phyloP scores from a whole-genome alignment of 495 filamentous ascomycete species.

The Penicillium nucicola region DNA sequence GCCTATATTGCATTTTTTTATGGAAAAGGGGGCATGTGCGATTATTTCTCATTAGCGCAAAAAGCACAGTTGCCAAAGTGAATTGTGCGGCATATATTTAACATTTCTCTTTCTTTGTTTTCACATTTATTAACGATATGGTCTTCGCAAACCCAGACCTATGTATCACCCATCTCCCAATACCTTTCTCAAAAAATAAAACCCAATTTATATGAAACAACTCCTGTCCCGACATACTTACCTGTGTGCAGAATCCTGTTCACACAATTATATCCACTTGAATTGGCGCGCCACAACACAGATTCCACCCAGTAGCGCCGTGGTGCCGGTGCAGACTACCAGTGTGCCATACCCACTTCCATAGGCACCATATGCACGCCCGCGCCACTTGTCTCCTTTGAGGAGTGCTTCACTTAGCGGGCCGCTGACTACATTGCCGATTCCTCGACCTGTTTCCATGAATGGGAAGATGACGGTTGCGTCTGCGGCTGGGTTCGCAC shows the following conservation, averaged over 20 bases:
- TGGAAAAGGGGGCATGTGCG: neutral
- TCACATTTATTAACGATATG: neutral
- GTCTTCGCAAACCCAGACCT: neutral
- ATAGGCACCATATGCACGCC: slow-evolving; percentile 25
- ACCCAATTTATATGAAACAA: neutral
- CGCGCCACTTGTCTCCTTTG: slow-evolving; percentile 14
- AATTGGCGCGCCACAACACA: slow-evolving; percentile 22
- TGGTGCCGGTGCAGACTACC: slow-evolving; percentile 41
- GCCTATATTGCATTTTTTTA: neutral
- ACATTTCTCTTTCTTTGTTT: neutral
- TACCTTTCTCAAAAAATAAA: neutral
- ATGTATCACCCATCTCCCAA: neutral
- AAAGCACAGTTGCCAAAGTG: neutral
- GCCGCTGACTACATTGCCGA: slow-evolving; percentile 57
- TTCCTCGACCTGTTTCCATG: slow-evolving; percentile 55
- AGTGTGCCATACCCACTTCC: slow-evolving; percentile 37
- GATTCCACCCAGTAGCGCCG: slow-evolving; percentile 35
- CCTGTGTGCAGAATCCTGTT: neutral
- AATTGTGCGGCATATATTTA: neutral
- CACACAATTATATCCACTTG: slow-evolving; percentile 12
- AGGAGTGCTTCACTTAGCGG: slow-evolving; percentile 43
- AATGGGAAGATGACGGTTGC: slow-evolving; percentile 56
- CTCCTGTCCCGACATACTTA: neutral
- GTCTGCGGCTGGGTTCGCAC: slow-evolving; percentile 35
- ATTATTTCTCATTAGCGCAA: neutral